A percentile compares a stretch with the other conserved stretches of the same genome.
Evolutionary conservation across 345 rosid species (phyloP).

Genomic region (Hibiscus syriacus): DNA sequence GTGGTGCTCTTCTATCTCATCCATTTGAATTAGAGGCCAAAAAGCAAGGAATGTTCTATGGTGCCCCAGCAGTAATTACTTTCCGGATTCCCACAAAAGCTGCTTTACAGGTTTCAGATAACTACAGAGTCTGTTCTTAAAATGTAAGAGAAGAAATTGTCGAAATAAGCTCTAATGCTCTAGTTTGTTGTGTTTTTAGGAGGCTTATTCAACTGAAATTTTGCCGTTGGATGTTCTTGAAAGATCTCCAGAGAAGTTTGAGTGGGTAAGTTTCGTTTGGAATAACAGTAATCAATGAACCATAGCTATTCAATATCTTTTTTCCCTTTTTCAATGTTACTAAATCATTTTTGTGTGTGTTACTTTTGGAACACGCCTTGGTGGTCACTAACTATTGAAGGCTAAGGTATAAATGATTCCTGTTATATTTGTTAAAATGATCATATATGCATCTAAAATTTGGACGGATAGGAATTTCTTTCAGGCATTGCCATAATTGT

Average conservation of each 20-base stretch:
- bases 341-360: conserved; percentile 18
- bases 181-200: conserved; percentile 33
- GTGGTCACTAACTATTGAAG: conserved; percentile 34
- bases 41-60: no score
- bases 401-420: conserved; percentile 56
- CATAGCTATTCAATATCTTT: not conserved
- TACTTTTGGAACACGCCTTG: conserved; percentile 30
- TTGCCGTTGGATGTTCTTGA: conserved; percentile 82
- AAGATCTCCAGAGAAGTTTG: conserved; percentile 61
- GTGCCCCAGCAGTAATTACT: conserved; percentile 75
- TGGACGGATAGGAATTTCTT: no score
- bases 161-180: not conserved
- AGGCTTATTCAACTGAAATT: conserved; percentile 75
- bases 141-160: not conserved
- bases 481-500: no score
- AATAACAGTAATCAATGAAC: not conserved
- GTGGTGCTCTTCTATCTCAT: conserved; percentile 74
- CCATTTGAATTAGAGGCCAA: conserved; percentile 82
- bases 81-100: conserved; percentile 88
- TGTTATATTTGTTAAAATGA: not conserved
- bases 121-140: not conserved
- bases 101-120: conserved; percentile 59
- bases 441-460: not conserved
- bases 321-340: not conserved
- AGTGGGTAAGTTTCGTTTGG: conserved; percentile 39